phyloP scores from a whole-genome alignment of 495 filamentous ascomycete species.

The Penicillium cosmopolitanum region DNA sequence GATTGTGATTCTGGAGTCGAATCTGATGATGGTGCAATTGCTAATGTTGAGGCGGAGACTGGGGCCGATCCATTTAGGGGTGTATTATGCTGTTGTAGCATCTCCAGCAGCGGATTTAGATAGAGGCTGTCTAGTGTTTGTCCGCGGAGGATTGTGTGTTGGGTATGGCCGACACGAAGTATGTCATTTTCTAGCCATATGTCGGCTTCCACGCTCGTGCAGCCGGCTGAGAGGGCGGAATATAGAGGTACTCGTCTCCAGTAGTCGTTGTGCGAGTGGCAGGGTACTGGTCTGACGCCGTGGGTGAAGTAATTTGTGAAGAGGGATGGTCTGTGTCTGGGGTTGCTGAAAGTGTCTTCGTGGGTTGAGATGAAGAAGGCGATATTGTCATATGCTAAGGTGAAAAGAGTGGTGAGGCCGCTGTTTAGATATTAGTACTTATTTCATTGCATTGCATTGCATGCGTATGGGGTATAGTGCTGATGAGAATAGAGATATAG shows the following conservation, averaged over 20 bases:
- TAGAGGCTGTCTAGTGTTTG: constrained; percentile 59
- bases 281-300: constrained; percentile 17
- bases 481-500: no score
- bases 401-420: background rate
- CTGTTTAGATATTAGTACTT: background rate
- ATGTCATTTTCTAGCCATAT: constrained; percentile 62
- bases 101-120: constrained; percentile 62
- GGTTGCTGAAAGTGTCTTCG: background rate
- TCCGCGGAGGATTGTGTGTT: constrained; percentile 2
- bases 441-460: no score
- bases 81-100: constrained; percentile 12
- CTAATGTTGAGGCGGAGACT: background rate
- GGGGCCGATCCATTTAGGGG: background rate
- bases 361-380: background rate
- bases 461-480: no score
- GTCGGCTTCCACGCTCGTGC: constrained; percentile 74
- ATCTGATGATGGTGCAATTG: no score
- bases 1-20: no score
- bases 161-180: constrained; percentile 55
- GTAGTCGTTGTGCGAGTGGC: constrained; percentile 76
- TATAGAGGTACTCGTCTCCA: constrained; percentile 57
- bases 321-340: constrained; percentile 4
- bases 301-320: constrained; percentile 11
- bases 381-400: background rate
- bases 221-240: constrained; percentile 53